Percentiles rank a stretch among this genome's conserved stretches.
These are phyloP conservation scores for Talaromyces sp. DNA, from an alignment of 2,329 filamentous ascomycete genomes.

Conservation along the genomic window DNA sequence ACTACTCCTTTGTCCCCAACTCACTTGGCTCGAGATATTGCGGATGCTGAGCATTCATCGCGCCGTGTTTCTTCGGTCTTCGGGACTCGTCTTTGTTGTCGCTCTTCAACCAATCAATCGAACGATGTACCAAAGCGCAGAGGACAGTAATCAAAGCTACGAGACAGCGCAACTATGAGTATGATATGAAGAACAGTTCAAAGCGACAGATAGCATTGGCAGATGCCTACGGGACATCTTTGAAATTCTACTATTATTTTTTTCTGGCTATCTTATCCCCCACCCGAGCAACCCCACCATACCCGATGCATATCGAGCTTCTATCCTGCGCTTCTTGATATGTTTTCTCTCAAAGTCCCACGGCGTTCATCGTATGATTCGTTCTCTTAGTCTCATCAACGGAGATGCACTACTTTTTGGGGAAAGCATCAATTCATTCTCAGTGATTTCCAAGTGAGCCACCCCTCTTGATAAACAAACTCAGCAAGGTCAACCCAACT, in stretches of 20 bases:
- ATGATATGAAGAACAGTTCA: not conserved
- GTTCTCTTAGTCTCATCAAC: too few species aligned
- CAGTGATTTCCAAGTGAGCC: not conserved
- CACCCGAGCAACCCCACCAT: slow-evolving; percentile 3
- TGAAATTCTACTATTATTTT: not conserved
- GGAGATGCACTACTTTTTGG: not conserved
- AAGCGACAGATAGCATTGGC: not conserved
- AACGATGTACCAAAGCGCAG: too few species aligned
- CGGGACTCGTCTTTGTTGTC: too few species aligned
- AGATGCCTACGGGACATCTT: not conserved
- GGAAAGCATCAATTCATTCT: not conserved
- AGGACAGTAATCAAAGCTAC: too few species aligned
- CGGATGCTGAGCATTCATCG: slow-evolving; percentile 36
- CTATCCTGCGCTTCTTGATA: not conserved
- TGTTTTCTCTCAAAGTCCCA: not conserved
- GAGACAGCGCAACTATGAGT: too few species aligned
- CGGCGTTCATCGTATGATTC: not conserved
- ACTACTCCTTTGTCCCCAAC: slow-evolving; percentile 91
- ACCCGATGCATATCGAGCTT: not conserved
- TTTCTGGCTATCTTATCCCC: slow-evolving; percentile 3
- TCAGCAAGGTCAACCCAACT: too few species aligned
- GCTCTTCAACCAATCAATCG: not conserved
- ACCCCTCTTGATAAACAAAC: too few species aligned
- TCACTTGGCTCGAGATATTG: slow-evolving; percentile 69
- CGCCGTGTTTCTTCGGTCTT: not conserved